Evolutionary conservation across 129 eudicot genomes (phyloP).

Genomic region (Cynara cardunculus): DNA sequence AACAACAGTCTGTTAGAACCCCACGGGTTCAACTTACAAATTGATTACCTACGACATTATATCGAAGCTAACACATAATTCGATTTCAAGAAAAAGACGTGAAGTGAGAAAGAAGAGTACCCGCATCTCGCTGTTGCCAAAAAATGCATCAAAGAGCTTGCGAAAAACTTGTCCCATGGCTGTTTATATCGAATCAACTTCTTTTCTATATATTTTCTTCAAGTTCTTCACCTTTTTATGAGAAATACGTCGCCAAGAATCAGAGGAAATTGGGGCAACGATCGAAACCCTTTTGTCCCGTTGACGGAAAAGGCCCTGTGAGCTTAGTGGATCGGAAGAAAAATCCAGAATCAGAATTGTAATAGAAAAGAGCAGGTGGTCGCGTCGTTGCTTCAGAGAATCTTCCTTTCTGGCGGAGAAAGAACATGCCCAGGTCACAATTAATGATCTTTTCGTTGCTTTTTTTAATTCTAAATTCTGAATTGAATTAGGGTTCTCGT

Average conservation of each 20-base stretch:
- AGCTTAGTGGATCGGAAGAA: neutral
- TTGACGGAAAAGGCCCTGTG: neutral
- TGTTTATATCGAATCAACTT: neutral
- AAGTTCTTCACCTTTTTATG: neutral
- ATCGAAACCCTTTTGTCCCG: constrained; percentile 19
- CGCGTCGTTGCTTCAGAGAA: neutral
- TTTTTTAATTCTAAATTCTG: neutral
- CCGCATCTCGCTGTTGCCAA: constrained; percentile 97
- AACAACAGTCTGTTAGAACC: neutral
- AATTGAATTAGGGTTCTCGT: constrained; percentile 15
- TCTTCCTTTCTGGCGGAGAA: neutral
- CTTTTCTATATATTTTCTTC: neutral
- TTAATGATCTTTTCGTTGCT: neutral
- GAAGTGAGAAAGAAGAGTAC: constrained; percentile 26
- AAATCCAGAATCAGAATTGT: neutral
- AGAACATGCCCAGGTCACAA: neutral
- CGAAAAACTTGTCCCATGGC: constrained; percentile 96
- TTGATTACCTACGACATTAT: neutral
- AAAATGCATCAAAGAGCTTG: constrained; percentile 92
- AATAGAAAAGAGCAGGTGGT: neutral
- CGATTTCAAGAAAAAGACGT: neutral
- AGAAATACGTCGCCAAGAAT: neutral
- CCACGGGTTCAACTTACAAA: neutral
- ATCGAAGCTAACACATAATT: neutral
- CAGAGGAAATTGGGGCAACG: constrained; percentile 14